Conservation (phyloP, 768 basidiomycete species). For the Chlorophyllum brunneum region DNA sequence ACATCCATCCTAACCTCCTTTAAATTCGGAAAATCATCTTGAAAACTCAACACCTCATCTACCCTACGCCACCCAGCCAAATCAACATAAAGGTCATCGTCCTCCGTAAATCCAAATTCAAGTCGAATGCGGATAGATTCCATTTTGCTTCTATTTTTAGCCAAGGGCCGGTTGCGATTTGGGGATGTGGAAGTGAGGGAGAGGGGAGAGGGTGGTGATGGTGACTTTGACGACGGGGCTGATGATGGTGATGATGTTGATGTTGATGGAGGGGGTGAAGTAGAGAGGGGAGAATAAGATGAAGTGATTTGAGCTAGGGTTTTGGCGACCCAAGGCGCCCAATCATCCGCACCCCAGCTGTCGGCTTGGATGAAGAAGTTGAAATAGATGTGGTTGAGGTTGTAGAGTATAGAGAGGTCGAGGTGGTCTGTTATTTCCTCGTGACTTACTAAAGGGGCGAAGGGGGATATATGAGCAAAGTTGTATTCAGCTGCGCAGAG, state of each 20-base stretch:
- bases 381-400: not conserved
- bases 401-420: not conserved
- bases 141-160: not conserved
- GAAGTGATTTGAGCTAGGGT: not conserved
- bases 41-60: not conserved
- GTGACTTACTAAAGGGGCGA: not conserved
- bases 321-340: not conserved
- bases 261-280: not conserved
- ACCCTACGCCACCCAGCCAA: not conserved
- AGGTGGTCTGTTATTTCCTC: not conserved
- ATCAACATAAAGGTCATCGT: not conserved
- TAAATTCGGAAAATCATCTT: not conserved
- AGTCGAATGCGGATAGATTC: not conserved
- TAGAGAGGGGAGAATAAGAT: not conserved
- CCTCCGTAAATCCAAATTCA: conserved; percentile 2
- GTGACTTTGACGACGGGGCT: not conserved
- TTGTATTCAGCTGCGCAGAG: not conserved
- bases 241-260: not conserved
- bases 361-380: not conserved
- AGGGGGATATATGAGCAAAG: not conserved
- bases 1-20: not conserved
- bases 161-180: not conserved
- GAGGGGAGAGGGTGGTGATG: too few species aligned
- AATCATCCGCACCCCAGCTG: not conserved
- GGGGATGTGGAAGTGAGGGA: not conserved